Base-by-base conservation (phyloP, 2,329 filamentous ascomycete genomes). In the Exophiala oligosperma region DNA sequence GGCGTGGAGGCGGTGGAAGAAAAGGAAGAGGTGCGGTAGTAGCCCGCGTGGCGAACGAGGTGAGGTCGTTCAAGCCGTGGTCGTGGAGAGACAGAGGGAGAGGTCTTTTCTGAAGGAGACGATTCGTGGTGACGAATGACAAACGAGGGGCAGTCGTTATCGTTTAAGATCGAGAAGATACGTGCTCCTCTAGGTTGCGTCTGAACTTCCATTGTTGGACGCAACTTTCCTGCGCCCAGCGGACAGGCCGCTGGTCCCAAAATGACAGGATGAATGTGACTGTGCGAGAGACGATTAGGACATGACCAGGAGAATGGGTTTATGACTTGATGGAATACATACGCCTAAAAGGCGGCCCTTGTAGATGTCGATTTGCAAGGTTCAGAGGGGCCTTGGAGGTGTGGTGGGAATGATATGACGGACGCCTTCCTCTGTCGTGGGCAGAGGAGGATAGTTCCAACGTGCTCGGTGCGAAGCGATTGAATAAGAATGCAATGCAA, bases 91-190 rank as follows among this genome's bases (percentile, higher is more conserved):
- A 51, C 53, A 11, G 62, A 57, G 29, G 58, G 38, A 52, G 51
- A 66, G 52, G 47, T 47, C 8, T 32, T 49, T 11, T 48, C 48
- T 9, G 62, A 47, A 41, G 56, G 62, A 55, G 64, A 57, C 37
- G 58, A 47, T 54, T 52, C 54, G 32, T 72, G 73, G 49, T n/a
- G 24, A 28, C 74, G 73, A 52, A 77, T 72, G 37, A 73, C 72
- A 66, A 78, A 78, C 26, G 76, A 76, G 46, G 76, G 76, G 57
- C 76, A 73, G 61, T 78, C 75, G 68, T 78, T 75, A 67, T 78
- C 76, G 68, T 78, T 78, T 59, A 78, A 62, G 63, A 78, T 78
- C 29, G 76, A 78, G 64, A 68, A 67, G 60, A 67, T 55, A 59
- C 64, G 64, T 61, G 61, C 55, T 66, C 59, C 66, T 62, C 66